Evolutionary conservation across 345 rosid genomes (phyloP).

Genomic region (Euphorbia lathyris): DNA sequence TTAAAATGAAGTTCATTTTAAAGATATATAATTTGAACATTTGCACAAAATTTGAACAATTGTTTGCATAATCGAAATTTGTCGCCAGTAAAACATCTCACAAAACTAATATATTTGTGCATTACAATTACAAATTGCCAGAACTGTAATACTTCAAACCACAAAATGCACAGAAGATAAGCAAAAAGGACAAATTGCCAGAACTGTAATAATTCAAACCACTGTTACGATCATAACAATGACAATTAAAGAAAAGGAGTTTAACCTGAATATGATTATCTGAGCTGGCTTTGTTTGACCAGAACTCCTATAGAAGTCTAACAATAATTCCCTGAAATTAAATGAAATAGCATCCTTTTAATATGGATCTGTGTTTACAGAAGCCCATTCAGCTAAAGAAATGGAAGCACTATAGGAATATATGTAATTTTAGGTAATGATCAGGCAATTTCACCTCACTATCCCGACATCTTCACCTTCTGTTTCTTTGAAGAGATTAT

Average conservation of each 20-base stretch:
- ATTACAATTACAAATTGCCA: no score
- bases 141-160: neutral
- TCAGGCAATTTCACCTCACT: constrained; percentile 13
- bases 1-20: neutral
- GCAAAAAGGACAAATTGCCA: no score
- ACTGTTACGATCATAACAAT: no score
- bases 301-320: constrained; percentile 23
- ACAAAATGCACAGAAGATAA: neutral
- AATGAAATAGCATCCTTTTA: neutral
- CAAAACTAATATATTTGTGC: neutral
- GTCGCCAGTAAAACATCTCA: neutral
- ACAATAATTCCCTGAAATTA: constrained; percentile 22
- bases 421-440: neutral
- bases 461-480: constrained; percentile 17
- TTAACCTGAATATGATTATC: constrained; percentile 26
- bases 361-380: neutral
- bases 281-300: constrained; percentile 22
- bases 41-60: no score
- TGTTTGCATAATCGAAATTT: no score
- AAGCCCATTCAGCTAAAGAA: constrained; percentile 2
- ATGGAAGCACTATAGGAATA: neutral
- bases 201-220: no score
- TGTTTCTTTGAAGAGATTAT: constrained; percentile 9
- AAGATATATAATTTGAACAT: no score
- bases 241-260: neutral